Evolutionary conservation across 768 basidiomycete species (phyloP).

Genomic region (Russula griseocarnosa): DNA sequence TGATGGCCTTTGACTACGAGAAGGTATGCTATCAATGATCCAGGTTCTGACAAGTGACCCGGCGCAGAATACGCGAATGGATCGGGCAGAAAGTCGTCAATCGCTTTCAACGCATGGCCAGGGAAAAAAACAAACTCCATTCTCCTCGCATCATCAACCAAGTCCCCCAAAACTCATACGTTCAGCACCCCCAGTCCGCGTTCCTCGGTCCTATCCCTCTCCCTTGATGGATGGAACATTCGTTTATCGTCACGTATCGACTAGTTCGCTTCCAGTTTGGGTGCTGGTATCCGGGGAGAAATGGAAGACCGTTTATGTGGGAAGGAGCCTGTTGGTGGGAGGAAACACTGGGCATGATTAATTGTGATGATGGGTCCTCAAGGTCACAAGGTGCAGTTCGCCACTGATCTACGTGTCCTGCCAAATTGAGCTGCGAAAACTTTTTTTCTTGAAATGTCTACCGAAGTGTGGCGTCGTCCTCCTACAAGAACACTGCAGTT

Average conservation of each 20-base stretch:
- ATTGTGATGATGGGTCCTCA: neutral
- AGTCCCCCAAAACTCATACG: neutral
- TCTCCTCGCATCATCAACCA: neutral
- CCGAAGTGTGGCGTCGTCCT: neutral
- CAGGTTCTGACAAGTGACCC: neutral
- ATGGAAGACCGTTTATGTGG: neutral
- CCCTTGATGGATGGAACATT: neutral
- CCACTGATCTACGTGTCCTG: neutral
- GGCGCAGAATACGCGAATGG: neutral
- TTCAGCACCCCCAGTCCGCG: neutral
- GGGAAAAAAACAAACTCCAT: neutral
- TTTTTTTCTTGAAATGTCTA: neutral
- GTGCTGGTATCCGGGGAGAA: neutral
- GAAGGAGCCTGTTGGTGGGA: neutral
- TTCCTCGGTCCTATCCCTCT: neutral
- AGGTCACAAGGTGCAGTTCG: neutral
- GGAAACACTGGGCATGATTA: neutral
- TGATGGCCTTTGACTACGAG: too few relatives aligned
- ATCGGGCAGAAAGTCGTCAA: neutral
- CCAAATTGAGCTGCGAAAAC: neutral
- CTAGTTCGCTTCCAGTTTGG: neutral
- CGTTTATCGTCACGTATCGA: neutral
- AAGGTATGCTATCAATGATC: too few relatives aligned
- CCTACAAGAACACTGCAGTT: neutral
- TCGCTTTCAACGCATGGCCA: neutral